Evolutionary conservation across 2,329 filamentous ascomycete genomes (phyloP), one percentile per base, ranked within the genome.

Genomic region (Hypoxylon rubiginosum): DNA sequence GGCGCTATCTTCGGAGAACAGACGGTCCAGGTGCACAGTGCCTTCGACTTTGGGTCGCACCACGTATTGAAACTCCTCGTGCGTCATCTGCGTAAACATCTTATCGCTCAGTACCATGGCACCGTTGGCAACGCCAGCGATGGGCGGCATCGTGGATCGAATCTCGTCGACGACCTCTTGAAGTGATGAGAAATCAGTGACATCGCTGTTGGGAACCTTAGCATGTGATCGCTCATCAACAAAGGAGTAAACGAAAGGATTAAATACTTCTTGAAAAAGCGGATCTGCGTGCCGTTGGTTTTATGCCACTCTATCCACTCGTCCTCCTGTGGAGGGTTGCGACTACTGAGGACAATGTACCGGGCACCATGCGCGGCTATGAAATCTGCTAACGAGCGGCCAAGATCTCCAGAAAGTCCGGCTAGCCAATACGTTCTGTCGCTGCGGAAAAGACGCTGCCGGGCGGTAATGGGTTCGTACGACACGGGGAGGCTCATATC

Each of bases 81-180:
- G 70, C 4, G 73, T 64, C 56, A 60, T 26, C 65, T 64, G 74
- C 76, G 76, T 26, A 43, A 82, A 74, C 1, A 72, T 55, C 26
- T n/a, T 61, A 60, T 85, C 82, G 1, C 72, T 59, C 0, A 85
- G 74, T 1, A 85, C 78, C 79, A 84, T 80, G 5, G 26, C 26
- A 10, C 59, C 59, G 48, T 62, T 57, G 46, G 46, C 50, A 24
- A 61, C 56, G 34, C 54, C 62, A 9, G 50, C 55, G 28, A 56
- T 57, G 1, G 55, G 55, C 15, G 61, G 61, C 19, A 58, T 26
- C 15, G 49, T 54, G 32, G 34, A 28, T 39, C 49, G 48, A 15
- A 63, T 63, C 21, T 26, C 46, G 9, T 36, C 32, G 11, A 54
- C 48, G 13, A 43, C 48, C 41, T 63, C 15, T 5, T 48, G n/a